Conservation (phyloP, 345 rosid species). For the Boechera stricta region DNA sequence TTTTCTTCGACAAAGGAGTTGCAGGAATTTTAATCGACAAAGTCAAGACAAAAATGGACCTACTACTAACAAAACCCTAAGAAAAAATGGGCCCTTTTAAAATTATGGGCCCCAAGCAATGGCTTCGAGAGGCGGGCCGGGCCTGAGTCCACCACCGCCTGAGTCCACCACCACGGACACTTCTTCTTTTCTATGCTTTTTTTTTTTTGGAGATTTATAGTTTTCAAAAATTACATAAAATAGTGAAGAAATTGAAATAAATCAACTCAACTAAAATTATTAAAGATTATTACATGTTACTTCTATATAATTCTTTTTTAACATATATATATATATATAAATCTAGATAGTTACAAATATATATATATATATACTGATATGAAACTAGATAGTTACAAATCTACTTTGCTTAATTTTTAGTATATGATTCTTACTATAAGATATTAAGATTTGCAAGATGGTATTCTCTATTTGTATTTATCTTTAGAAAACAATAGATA, state of each 20-base stretch:
- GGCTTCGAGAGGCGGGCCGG: too few species aligned
- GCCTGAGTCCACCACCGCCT: too few species aligned
- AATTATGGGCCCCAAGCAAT: too few species aligned
- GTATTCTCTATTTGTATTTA: constrained; percentile 5
- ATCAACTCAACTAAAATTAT: not conserved
- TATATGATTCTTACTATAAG: not conserved
- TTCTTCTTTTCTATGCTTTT: constrained; percentile 3
- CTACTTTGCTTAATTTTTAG: not conserved
- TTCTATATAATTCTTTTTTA: not conserved
- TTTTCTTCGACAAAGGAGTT: too few species aligned
- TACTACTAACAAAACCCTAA: too few species aligned
- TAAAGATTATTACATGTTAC: not conserved
- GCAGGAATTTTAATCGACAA: too few species aligned
- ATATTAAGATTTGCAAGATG: constrained; percentile 21
- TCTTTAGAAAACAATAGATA: not conserved
- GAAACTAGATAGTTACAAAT: not conserved
- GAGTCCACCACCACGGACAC: constrained; percentile 25
- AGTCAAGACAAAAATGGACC: too few species aligned
- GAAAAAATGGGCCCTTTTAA: too few species aligned
- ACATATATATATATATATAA: too few species aligned
- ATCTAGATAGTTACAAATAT: too few species aligned
- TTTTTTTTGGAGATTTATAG: not conserved
- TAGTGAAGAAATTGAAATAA: not conserved
- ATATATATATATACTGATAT: too few species aligned
- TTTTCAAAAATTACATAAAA: not conserved